Percentiles rank a stretch among this genome's conserved stretches.
phyloP scores from a whole-genome alignment of 345 rosid species.

The Draba incana region DNA sequence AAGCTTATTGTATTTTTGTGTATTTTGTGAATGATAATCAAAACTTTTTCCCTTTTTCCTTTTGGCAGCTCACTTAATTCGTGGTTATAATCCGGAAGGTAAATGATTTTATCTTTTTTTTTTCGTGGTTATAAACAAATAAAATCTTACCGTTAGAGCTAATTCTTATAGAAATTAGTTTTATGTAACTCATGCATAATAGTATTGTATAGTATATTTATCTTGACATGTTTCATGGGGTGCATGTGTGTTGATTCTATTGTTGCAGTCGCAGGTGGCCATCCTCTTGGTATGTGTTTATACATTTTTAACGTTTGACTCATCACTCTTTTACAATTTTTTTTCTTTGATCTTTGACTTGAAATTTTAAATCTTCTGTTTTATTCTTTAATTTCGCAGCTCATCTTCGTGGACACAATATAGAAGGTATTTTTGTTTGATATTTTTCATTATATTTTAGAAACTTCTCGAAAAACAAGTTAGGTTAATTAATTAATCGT shows the following conservation, averaged over 20 bases:
- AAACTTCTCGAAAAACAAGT: background rate
- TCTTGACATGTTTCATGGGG: slow-evolving; percentile 17
- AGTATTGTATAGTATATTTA: background rate
- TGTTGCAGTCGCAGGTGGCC: slow-evolving; percentile 19
- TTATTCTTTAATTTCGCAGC: slow-evolving; percentile 9
- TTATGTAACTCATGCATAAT: background rate
- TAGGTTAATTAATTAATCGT: background rate
- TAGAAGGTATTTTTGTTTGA: slow-evolving; percentile 11
- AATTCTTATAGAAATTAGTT: slow-evolving; percentile 1
- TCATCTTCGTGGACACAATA: slow-evolving; percentile 20
- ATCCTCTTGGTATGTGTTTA: slow-evolving; percentile 21
- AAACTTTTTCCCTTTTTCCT: background rate
- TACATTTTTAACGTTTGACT: background rate
- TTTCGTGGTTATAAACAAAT: background rate
- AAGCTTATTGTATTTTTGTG: background rate
- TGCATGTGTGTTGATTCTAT: slow-evolving; percentile 14
- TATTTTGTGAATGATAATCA: background rate
- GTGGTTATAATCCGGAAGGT: slow-evolving; percentile 32
- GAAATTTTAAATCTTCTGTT: background rate
- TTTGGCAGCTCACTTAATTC: slow-evolving; percentile 17
- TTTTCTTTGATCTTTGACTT: background rate
- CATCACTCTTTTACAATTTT: background rate
- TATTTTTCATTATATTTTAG: background rate
- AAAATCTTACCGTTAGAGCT: background rate
- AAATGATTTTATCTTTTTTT: background rate